Evolutionary conservation across 495 filamentous ascomycete species (phyloP).

Genomic region (Neurospora sp.): DNA sequence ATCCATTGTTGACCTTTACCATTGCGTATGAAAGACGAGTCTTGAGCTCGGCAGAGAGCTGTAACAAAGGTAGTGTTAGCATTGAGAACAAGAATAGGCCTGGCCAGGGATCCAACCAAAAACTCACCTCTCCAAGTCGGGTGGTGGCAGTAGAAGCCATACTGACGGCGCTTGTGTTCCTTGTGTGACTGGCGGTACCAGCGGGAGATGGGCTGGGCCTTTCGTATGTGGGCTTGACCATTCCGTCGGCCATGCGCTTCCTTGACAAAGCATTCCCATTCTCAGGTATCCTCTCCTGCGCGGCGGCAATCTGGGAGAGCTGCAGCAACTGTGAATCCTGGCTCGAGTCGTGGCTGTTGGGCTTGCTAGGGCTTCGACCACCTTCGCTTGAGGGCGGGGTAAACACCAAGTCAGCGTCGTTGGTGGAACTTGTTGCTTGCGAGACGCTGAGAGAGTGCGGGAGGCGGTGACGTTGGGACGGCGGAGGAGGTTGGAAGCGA

Average conservation of each 20-base stretch:
- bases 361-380: slow-evolving; percentile 24
- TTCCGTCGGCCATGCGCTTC: slow-evolving; percentile 58
- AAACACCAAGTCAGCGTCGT: slow-evolving; percentile 33
- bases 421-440: slow-evolving; percentile 30
- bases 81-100: neutral
- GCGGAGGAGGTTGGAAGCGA: neutral
- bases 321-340: slow-evolving; percentile 41
- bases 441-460: slow-evolving; percentile 31
- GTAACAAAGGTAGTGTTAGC: slow-evolving; percentile 14
- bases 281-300: slow-evolving; percentile 35
- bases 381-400: slow-evolving; percentile 38
- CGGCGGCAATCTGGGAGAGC: slow-evolving; percentile 42
- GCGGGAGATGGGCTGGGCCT: slow-evolving; percentile 29
- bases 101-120: neutral
- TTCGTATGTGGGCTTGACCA: slow-evolving; percentile 41
- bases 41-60: slow-evolving; percentile 69
- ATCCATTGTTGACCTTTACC: slow-evolving; percentile 80
- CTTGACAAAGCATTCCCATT: slow-evolving; percentile 23
- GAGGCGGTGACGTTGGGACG: slow-evolving; percentile 12
- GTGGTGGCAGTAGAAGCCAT: slow-evolving; percentile 44
- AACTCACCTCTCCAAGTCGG: slow-evolving; percentile 62
- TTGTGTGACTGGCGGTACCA: slow-evolving; percentile 45
- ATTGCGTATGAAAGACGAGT: slow-evolving; percentile 79
- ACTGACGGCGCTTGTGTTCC: slow-evolving; percentile 54
- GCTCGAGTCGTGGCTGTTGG: slow-evolving; percentile 27